Conservation (phyloP, 2,329 filamentous ascomycete genomes). For the Fusarium foetens region DNA sequence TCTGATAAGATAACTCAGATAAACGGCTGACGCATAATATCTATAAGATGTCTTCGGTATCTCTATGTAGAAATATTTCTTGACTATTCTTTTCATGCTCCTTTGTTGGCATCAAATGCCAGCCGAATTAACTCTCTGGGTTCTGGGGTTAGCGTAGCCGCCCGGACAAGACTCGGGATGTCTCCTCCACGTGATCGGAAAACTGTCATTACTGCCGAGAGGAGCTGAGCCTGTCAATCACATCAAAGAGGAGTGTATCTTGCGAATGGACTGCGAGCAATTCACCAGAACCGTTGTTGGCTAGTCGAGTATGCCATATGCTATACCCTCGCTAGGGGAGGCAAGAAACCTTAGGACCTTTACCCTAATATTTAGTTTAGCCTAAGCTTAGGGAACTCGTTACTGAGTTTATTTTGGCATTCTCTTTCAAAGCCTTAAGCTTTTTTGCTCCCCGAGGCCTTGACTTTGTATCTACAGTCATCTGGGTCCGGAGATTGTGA, state of each 20-base stretch:
- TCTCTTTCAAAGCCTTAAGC: fast-evolving
- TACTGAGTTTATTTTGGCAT: no score
- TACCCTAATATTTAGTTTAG: no score
- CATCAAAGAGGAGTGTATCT: background rate
- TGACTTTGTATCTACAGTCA: fast-evolving
- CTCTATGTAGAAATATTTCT: fast-evolving
- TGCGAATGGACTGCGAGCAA: background rate
- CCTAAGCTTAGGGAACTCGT: no score
- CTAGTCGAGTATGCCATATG: no score
- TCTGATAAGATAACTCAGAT: fast-evolving
- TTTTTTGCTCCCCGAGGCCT: fast-evolving
- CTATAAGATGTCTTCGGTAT: fast-evolving
- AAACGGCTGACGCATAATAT: fast-evolving
- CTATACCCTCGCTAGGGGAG: no score
- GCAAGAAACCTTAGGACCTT: no score
- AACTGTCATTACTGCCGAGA: background rate
- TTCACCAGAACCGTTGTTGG: no score
- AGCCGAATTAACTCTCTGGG: background rate
- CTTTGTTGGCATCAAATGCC: background rate
- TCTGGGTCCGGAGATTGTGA: fast-evolving
- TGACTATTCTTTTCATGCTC: fast-evolving
- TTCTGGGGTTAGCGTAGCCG: background rate
- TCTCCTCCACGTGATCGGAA: conserved; percentile 24
- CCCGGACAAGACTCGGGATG: background rate
- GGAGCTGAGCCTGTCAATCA: background rate